These are phyloP conservation scores for Trichoderma pleuroti DNA, from an alignment of 2,329 filamentous ascomycete genomes.

Conservation along the genomic window DNA sequence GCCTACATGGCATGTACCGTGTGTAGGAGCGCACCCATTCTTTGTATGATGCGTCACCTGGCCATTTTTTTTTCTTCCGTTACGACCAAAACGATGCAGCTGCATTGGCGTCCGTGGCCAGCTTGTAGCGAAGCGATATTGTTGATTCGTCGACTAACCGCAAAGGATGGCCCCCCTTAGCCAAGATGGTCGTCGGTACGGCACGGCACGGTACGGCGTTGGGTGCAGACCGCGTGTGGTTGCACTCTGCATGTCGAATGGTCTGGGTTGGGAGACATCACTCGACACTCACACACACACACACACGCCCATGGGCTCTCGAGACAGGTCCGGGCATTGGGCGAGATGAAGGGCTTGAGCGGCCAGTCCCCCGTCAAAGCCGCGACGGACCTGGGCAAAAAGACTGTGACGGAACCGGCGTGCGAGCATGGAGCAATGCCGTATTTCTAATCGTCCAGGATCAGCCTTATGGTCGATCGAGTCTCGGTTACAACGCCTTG, in stretches of 20 bases:
- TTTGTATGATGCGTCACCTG: conserved; percentile 3
- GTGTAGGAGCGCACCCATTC: not conserved
- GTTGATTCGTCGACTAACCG: not conserved
- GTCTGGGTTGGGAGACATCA: not conserved
- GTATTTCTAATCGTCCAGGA: not conserved
- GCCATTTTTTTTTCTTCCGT: too few species aligned
- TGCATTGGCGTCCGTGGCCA: not conserved
- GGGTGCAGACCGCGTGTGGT: not conserved
- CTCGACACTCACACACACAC: not conserved
- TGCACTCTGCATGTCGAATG: not conserved
- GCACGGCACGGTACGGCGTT: too few species aligned
- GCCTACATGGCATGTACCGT: not conserved
- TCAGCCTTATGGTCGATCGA: conserved; percentile 3
- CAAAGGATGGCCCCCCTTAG: conserved; percentile 1
- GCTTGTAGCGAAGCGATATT: not conserved
- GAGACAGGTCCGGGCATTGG: not conserved
- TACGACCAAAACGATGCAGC: not conserved
- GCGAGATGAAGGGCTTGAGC: not conserved
- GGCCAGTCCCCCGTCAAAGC: not conserved
- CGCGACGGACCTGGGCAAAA: not conserved
- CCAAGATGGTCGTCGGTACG: conserved; percentile 4
- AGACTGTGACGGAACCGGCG: not conserved
- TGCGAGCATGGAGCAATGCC: not conserved
- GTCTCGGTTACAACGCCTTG: not conserved
- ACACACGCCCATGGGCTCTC: not conserved